Percentiles rank a stretch among this genome's conserved stretches.
Conservation (phyloP, 2,329 filamentous ascomycete species). For the Verticillium zaregamsianum region DNA sequence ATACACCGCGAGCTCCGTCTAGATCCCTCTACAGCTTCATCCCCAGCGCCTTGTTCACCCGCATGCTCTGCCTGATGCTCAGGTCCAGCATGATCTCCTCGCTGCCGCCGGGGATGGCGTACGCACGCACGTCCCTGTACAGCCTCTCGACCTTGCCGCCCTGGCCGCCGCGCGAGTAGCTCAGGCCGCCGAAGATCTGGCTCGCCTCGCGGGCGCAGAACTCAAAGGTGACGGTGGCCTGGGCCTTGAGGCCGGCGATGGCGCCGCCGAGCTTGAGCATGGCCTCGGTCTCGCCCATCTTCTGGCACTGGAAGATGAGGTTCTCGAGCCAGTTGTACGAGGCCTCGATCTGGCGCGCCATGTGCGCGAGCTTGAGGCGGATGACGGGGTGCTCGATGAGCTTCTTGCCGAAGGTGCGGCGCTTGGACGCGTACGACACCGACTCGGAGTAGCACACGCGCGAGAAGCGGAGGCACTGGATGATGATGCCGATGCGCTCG, state of each 20-base stretch:
- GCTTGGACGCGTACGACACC: slow-evolving; percentile 96
- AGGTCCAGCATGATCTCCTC: slow-evolving; percentile 99
- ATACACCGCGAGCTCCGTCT: slow-evolving; percentile 4
- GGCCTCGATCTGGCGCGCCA: slow-evolving; percentile 96
- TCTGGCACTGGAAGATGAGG: slow-evolving; percentile 85
- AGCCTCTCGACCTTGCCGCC: slow-evolving; percentile 92
- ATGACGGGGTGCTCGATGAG: slow-evolving; percentile 97
- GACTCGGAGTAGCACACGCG: slow-evolving; percentile 97
- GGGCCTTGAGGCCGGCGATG: slow-evolving; percentile 91
- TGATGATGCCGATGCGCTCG: slow-evolving; percentile 97
- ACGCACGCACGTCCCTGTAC: slow-evolving; percentile 92
- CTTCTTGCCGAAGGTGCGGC: slow-evolving; percentile 91
- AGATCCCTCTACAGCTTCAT: slow-evolving; percentile 75
- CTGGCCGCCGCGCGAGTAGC: slow-evolving; percentile 89
- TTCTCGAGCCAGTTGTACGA: slow-evolving; percentile 97
- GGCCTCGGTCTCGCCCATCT: slow-evolving; percentile 91
- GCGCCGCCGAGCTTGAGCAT: slow-evolving; percentile 94
- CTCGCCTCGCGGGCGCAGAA: slow-evolving; percentile 95
- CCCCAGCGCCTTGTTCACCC: slow-evolving; percentile 83
- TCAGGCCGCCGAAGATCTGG: slow-evolving; percentile 95
- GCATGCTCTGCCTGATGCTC: slow-evolving; percentile 85
- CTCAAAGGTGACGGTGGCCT: slow-evolving; percentile 91
- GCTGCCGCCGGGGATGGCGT: slow-evolving; percentile 90
- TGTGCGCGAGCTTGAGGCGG: slow-evolving; percentile 94
- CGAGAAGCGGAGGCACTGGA: slow-evolving; percentile 92